phyloP scores from a whole-genome alignment of 441 rosid species.

The Aleurites moluccanus region DNA sequence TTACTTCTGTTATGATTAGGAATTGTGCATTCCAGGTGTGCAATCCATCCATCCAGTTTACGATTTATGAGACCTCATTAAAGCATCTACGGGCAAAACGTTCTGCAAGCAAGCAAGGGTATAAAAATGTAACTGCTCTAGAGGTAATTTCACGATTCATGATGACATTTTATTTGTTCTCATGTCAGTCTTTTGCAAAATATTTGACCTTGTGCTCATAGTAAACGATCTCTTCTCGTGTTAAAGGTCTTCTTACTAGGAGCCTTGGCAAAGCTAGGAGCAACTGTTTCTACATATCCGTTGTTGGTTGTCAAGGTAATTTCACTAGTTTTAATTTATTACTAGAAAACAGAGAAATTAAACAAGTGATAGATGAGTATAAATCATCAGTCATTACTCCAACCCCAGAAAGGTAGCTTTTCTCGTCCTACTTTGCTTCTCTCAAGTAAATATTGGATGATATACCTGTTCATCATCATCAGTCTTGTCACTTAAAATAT shows the following conservation, averaged over 20 bases:
- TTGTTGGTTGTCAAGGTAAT: slow-evolving; percentile 71
- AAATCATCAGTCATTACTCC: neutral
- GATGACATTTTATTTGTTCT: neutral
- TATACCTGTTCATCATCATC: neutral
- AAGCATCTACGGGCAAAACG: slow-evolving; percentile 54
- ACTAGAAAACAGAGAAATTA: neutral
- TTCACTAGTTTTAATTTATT: neutral
- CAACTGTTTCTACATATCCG: slow-evolving; percentile 68
- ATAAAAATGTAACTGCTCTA: slow-evolving; percentile 51
- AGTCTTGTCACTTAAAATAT: neutral
- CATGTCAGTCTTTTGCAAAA: neutral
- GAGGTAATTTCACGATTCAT: slow-evolving; percentile 35
- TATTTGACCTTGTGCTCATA: neutral
- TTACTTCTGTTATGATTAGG: slow-evolving; percentile 11
- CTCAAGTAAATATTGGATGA: neutral
- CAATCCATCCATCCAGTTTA: slow-evolving; percentile 76
- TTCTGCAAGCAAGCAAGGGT: slow-evolving; percentile 36
- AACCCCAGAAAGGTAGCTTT: neutral
- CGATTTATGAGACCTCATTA: slow-evolving; percentile 62
- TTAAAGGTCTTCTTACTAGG: slow-evolving; percentile 61
- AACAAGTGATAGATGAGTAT: neutral
- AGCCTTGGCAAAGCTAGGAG: slow-evolving; percentile 71
- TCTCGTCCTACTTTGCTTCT: neutral
- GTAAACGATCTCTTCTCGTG: slow-evolving; percentile 7
- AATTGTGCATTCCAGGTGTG: slow-evolving; percentile 47